phyloP scores from a whole-genome alignment of 2,329 filamentous ascomycete genomes.

The Cytospora piceae region DNA sequence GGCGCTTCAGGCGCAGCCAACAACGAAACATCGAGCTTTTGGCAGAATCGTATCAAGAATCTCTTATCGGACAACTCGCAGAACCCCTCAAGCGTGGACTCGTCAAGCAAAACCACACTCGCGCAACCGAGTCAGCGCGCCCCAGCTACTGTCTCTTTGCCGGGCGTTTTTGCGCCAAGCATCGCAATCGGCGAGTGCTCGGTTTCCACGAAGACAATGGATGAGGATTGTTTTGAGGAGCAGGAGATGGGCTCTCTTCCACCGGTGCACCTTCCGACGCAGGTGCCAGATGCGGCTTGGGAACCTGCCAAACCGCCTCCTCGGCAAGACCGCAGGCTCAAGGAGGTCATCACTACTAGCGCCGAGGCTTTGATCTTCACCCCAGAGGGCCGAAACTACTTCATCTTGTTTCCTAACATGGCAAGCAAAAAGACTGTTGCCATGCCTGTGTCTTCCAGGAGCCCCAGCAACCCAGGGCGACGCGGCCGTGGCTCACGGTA shows the following conservation, averaged over 20 bases:
- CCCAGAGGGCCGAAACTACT: conserved; percentile 43
- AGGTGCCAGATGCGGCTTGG: conserved; percentile 66
- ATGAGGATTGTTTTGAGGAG: conserved; percentile 80
- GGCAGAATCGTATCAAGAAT: conserved; percentile 81
- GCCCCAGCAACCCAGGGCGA: conserved; percentile 40
- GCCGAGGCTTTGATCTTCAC: conserved; percentile 48
- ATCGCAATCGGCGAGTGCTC: conserved; percentile 43
- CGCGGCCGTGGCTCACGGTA: conserved; percentile 32
- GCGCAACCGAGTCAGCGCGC: conserved; percentile 56
- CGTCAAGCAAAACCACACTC: conserved; percentile 68
- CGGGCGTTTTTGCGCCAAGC: conserved; percentile 36
- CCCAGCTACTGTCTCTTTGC: conserved; percentile 73
- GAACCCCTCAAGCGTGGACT: conserved; percentile 64
- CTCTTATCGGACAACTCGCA: conserved; percentile 39
- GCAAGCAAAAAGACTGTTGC: conserved; percentile 43
- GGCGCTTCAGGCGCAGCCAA: conserved; percentile 31
- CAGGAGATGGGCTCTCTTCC: conserved; percentile 81
- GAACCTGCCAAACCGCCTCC: conserved; percentile 60
- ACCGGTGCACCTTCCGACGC: conserved; percentile 67
- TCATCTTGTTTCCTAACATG: conserved; percentile 49
- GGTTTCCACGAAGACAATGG: conserved; percentile 67
- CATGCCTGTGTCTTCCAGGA: conserved; percentile 40
- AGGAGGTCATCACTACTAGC: conserved; percentile 50
- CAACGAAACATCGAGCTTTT: conserved; percentile 31
- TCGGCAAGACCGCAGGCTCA: conserved; percentile 56